Percentiles rank a stretch among this genome's conserved stretches.
Evolutionary conservation across 2,329 filamentous ascomycete genomes (phyloP).

Genomic region (Fusarium xyrophilum): DNA sequence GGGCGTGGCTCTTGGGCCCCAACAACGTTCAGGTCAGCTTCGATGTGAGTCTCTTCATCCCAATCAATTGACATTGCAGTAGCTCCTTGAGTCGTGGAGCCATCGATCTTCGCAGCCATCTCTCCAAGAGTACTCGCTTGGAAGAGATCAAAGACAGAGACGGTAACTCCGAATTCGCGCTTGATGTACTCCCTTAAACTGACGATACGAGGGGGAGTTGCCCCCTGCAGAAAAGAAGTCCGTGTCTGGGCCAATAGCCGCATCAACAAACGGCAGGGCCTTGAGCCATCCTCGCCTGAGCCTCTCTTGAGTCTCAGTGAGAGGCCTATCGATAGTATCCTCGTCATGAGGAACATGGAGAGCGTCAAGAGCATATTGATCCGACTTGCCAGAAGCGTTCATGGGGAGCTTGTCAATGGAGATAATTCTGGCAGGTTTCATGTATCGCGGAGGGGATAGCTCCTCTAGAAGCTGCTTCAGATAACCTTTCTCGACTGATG

Average conservation of each 20-base stretch:
- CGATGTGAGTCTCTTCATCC: not conserved
- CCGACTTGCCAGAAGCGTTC: conserved; percentile 1
- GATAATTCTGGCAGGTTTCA: not conserved
- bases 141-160: conserved; percentile 4
- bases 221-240: conserved; percentile 2
- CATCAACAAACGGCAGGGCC: not conserved
- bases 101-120: conserved; percentile 1
- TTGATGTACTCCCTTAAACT: not conserved
- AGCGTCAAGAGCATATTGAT: not conserved
- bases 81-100: rapidly evolving
- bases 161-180: not conserved
- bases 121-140: not conserved
- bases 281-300: conserved; percentile 3
- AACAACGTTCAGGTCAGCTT: too few relatives aligned
- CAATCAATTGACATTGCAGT: not conserved
- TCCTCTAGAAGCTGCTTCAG: not conserved
- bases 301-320: not conserved
- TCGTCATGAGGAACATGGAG: not conserved
- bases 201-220: not conserved
- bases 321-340: rapidly evolving
- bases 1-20: rapidly evolving
- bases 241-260: not conserved
- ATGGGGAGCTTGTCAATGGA: not conserved
- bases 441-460: not conserved
- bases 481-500: not conserved